Percentiles rank a stretch among this genome's conserved stretches.
phyloP scores from a whole-genome alignment of 176 grass and related monocot species.

The Guadua angustifolia region DNA sequence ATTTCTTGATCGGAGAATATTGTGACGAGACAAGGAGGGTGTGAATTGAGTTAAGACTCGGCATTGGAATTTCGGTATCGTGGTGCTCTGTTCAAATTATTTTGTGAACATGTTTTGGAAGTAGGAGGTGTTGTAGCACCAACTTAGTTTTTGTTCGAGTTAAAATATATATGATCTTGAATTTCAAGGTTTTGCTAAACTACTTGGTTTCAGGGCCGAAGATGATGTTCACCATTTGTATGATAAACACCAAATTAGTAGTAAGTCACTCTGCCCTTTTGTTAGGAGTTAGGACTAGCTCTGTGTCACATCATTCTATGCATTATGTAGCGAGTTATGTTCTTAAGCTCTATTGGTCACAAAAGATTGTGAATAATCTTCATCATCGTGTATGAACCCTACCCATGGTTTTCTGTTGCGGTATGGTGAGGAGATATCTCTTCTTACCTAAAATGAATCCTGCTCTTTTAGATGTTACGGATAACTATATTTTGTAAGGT shows the following conservation, averaged over 20 bases:
- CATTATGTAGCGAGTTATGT: background rate
- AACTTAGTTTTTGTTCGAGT: no score
- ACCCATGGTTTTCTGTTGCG: background rate
- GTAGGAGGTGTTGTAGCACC: background rate
- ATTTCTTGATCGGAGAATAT: background rate
- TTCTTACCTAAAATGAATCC: background rate
- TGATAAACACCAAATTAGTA: background rate
- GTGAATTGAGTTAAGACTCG: background rate
- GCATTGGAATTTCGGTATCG: background rate
- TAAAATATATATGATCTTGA: background rate
- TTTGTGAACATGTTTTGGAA: background rate
- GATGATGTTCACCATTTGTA: background rate
- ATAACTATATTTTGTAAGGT: background rate
- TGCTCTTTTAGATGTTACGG: conserved; percentile 12
- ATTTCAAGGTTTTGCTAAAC: background rate
- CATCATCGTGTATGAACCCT: background rate
- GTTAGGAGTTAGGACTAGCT: background rate
- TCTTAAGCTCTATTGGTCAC: background rate
- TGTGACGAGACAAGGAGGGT: background rate
- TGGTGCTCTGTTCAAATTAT: background rate
- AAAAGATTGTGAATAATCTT: background rate
- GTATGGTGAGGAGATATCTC: background rate
- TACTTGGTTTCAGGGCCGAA: background rate
- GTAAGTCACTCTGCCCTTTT: background rate
- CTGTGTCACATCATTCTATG: background rate